Evolutionary conservation across 202 grass and related monocot genomes (phyloP).

Genomic region (Carex sylvatica): DNA sequence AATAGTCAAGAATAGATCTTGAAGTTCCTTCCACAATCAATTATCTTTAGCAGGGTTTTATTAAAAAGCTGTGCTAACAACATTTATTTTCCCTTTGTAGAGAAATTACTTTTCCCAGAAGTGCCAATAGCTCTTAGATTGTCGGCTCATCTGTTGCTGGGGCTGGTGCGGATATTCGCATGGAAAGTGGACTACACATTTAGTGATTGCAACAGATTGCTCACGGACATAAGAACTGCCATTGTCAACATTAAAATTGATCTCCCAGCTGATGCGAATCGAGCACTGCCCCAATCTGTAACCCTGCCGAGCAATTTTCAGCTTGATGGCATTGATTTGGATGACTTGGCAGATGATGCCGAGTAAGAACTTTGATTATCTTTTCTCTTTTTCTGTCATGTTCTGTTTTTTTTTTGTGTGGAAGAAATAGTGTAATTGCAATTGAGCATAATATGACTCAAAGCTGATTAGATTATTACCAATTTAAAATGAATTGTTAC

Average conservation of each 20-base stretch:
- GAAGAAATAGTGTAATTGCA: not conserved
- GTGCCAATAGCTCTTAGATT: slow-evolving; percentile 81
- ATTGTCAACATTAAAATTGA: slow-evolving; percentile 54
- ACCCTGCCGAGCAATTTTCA: slow-evolving; percentile 72
- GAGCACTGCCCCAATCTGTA: slow-evolving; percentile 51
- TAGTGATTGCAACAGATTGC: slow-evolving; percentile 69
- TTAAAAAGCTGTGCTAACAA: not conserved
- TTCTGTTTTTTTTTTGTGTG: not conserved
- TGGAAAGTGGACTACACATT: slow-evolving; percentile 91
- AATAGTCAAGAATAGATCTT: slow-evolving; percentile 4
- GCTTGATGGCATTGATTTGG: slow-evolving; percentile 65
- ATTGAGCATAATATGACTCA: not conserved
- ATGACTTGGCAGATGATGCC: slow-evolving; percentile 44
- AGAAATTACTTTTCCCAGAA: slow-evolving; percentile 76
- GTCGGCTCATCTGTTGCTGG: slow-evolving; percentile 88
- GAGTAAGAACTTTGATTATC: slow-evolving; percentile 45
- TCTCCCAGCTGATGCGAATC: slow-evolving; percentile 51
- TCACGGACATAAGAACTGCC: slow-evolving; percentile 56
- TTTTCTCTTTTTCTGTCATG: not conserved
- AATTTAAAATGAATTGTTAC: not conserved
- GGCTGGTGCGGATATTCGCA: slow-evolving; percentile 87
- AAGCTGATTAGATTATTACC: not conserved
- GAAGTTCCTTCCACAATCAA: not conserved
- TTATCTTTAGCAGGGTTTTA: not conserved
- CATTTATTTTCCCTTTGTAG: slow-evolving; percentile 32